Conservation (phyloP, 176 grass and related monocot species). For the Pontederia crassipes region DNA sequence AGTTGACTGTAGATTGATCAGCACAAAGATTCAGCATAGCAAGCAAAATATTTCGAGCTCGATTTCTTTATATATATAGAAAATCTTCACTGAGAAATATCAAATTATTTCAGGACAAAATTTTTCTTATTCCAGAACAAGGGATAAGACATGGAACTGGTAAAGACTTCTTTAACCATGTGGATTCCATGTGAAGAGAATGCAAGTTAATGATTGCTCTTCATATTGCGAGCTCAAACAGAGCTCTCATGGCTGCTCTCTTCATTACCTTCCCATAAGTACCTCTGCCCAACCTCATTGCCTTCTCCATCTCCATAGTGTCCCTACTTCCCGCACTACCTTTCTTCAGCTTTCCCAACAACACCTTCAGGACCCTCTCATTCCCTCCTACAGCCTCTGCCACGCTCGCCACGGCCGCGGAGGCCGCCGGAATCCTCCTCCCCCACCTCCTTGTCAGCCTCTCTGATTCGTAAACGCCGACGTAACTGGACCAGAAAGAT, state of each 20-base stretch:
- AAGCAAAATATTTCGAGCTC: too few species aligned
- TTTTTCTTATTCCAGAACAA: too few species aligned
- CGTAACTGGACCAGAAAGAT: slow-evolving; percentile 58
- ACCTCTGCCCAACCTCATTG: slow-evolving; percentile 55
- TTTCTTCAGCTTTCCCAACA: slow-evolving; percentile 31
- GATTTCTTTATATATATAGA: too few species aligned
- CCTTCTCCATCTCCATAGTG: slow-evolving; percentile 59
- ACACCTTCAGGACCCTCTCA: slow-evolving; percentile 53
- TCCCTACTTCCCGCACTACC: slow-evolving; percentile 18
- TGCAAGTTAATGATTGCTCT: too few species aligned
- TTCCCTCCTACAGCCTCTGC: slow-evolving; percentile 32
- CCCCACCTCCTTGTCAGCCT: slow-evolving; percentile 58
- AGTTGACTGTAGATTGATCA: too few species aligned
- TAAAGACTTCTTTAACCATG: too few species aligned
- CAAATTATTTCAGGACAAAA: too few species aligned
- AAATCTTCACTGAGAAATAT: too few species aligned
- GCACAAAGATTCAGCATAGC: too few species aligned
- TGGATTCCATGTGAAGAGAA: too few species aligned
- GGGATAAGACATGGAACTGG: too few species aligned
- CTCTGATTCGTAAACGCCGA: slow-evolving; percentile 38
- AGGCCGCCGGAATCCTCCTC: slow-evolving; percentile 33
- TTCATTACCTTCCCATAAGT: slow-evolving; percentile 87
- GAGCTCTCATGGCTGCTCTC: slow-evolving; percentile 53
- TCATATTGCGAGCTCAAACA: slow-evolving; percentile 33
- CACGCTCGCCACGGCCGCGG: slow-evolving; percentile 31